Percentiles rank a stretch among this genome's conserved stretches.
Conservation (phyloP, 1,284 basidiomycete genomes). For the Ganoderma resinaceum region DNA sequence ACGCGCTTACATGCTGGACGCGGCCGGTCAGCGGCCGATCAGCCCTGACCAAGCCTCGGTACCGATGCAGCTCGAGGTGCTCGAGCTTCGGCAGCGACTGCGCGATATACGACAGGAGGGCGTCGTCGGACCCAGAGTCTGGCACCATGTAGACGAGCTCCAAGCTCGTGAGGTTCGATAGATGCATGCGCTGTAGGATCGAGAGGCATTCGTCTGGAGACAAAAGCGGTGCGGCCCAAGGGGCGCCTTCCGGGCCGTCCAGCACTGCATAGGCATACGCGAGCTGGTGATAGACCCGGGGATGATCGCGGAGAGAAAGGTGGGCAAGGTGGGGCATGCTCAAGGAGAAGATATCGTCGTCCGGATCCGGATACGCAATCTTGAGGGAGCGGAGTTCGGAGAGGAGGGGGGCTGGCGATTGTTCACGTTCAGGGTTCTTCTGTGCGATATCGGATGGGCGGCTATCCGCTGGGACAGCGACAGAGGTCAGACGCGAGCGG, state of each 20-base stretch:
- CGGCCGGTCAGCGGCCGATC: not conserved
- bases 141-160: constrained; percentile 12
- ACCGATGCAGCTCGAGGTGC: constrained; percentile 10
- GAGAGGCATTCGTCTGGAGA: not conserved
- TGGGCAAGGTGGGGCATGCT: not conserved
- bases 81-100: not conserved
- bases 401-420: not conserved
- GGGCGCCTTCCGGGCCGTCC: no score
- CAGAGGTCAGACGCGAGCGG: no score
- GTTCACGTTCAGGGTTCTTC: not conserved
- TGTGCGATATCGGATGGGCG: no score
- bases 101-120: constrained; percentile 1
- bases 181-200: not conserved
- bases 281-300: constrained; percentile 6
- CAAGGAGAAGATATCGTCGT: not conserved
- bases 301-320: constrained; percentile 18
- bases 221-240: not conserved
- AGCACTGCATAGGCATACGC: no score
- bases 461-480: no score
- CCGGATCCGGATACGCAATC: not conserved
- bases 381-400: not conserved
- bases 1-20: constrained; percentile 1
- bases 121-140: not conserved
- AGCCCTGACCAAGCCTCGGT: not conserved
- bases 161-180: not conserved